Conservation (phyloP, 73 alveolate genomes). For the Uronychia binucleata region DNA sequence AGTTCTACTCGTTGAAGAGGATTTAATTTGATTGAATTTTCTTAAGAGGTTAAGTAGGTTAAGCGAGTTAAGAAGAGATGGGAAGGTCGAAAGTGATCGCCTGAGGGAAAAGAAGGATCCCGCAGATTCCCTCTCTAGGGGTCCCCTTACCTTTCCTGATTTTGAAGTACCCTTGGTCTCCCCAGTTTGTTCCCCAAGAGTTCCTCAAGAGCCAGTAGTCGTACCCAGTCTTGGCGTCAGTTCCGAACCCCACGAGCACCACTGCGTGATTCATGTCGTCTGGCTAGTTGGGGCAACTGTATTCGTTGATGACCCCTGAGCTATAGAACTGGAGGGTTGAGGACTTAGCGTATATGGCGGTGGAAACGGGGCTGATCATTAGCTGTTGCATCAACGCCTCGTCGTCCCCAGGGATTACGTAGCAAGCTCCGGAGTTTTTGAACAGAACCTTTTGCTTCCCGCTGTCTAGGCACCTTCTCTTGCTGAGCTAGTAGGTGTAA, state of each 20-base stretch:
- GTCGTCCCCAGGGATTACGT: background rate
- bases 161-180: slow-evolving; percentile 74
- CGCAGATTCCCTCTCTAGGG: background rate
- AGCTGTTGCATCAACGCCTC: slow-evolving; percentile 1
- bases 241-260: slow-evolving; percentile 77
- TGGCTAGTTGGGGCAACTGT: slow-evolving; percentile 3
- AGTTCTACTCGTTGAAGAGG: background rate
- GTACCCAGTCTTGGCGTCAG: slow-evolving; percentile 39
- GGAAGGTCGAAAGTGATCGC: background rate
- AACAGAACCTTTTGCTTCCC: background rate
- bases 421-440: slow-evolving; percentile 2
- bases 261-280: slow-evolving; percentile 78
- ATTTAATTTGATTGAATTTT: background rate
- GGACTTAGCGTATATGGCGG: slow-evolving; percentile 8
- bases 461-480: background rate
- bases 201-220: slow-evolving; percentile 75
- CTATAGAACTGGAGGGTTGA: slow-evolving; percentile 8
- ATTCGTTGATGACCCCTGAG: slow-evolving; percentile 18
- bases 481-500: background rate
- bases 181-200: slow-evolving; percentile 85
- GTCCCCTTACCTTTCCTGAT: slow-evolving; percentile 17
- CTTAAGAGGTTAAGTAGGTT: slow-evolving; percentile 1
- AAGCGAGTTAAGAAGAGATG: background rate
- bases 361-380: slow-evolving; percentile 7
- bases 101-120: slow-evolving; percentile 1